These are phyloP conservation scores for Caulochytrium protostelioides DNA, from an alignment of 371 early-diverging fungal genomes.

Conservation along the genomic window DNA sequence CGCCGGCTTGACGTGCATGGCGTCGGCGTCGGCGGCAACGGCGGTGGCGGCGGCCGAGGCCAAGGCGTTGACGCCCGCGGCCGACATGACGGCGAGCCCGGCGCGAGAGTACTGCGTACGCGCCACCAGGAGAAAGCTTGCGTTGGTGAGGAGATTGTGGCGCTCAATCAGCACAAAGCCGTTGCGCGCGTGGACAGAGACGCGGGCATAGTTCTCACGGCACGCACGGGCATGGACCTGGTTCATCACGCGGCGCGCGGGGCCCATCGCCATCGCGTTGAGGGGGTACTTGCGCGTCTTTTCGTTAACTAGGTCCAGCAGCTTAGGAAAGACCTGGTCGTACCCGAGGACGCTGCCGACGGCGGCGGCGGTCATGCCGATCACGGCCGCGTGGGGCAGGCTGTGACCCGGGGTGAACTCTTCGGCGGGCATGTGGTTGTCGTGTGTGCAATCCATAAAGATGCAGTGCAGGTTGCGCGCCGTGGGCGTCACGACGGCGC, in stretches of 20 bases:
- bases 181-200: constrained; percentile 82
- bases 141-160: constrained; percentile 65
- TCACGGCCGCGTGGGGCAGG: constrained; percentile 71
- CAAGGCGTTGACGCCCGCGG: no score
- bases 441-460: constrained; percentile 96
- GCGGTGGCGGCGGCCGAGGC: no score
- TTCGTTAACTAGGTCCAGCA: constrained; percentile 72
- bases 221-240: constrained; percentile 58
- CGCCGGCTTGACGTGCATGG: no score
- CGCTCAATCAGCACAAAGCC: constrained; percentile 78
- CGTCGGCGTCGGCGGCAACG: no score
- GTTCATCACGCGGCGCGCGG: constrained; percentile 47
- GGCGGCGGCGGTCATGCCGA: constrained; percentile 72
- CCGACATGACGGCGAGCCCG: no score
- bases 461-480: no score
- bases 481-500: no score
- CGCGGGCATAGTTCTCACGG: constrained; percentile 57
- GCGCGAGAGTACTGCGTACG: constrained; percentile 48
- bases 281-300: constrained; percentile 44
- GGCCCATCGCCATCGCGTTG: constrained; percentile 20
- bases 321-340: constrained; percentile 69
- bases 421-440: constrained; percentile 86
- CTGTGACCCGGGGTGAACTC: constrained; percentile 70
- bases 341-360: constrained; percentile 88
- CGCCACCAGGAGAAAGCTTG: constrained; percentile 74